A percentile compares a stretch with the other conserved stretches of the same genome.
phyloP scores from a whole-genome alignment of 441 rosid species.

The Jatropha multifida region DNA sequence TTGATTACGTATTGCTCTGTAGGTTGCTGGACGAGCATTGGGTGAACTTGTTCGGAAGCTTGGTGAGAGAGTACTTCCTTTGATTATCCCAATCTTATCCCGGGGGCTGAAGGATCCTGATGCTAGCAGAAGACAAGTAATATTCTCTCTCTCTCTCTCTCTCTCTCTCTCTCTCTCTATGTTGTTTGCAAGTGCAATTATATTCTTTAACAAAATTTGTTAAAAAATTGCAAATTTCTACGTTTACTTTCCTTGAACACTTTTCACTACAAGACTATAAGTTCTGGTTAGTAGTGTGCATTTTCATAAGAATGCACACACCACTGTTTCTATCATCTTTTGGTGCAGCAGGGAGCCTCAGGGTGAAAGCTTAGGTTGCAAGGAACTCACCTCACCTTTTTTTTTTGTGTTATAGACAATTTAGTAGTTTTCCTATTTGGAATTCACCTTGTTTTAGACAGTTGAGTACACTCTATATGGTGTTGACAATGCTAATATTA shows the following conservation, averaged over 20 bases:
- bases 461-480: neutral
- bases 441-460: neutral
- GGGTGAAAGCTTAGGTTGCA: neutral
- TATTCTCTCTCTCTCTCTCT: constrained; percentile 3
- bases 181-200: neutral
- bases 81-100: constrained; percentile 92
- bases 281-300: neutral
- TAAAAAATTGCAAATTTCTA: neutral
- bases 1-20: constrained; percentile 14
- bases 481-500: constrained; percentile 15
- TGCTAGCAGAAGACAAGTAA: constrained; percentile 95
- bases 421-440: neutral
- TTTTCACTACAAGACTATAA: neutral
- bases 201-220: neutral
- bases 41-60: constrained; percentile 99
- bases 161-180: neutral
- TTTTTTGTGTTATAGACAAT: neutral
- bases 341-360: neutral
- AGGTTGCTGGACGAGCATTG: constrained; percentile 97
- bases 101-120: constrained; percentile 76
- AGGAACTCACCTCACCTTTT: neutral
- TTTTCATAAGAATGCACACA: neutral
- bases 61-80: constrained; percentile 99
- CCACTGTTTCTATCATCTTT: neutral
- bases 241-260: neutral